Conservation (phyloP, 208 protist genomes). For the Trypanosoma scelopori region DNA sequence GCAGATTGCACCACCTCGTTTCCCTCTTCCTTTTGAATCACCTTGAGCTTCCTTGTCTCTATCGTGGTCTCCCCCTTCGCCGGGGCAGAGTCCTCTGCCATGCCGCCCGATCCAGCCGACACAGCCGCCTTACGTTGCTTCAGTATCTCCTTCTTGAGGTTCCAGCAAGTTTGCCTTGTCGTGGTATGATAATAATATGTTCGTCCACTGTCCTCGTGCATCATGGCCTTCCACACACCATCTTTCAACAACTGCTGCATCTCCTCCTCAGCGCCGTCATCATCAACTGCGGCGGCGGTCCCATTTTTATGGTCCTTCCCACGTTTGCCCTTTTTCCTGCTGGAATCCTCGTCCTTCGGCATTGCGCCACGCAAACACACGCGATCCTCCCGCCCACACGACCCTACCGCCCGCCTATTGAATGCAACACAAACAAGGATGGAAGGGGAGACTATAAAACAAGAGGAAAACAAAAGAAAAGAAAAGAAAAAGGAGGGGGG, state of each 20-base stretch:
- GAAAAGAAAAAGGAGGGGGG: too few relatives aligned
- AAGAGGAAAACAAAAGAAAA: too few relatives aligned
- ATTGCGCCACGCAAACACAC: not conserved
- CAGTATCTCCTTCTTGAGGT: slow-evolving; percentile 39
- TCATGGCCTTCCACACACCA: slow-evolving; percentile 37
- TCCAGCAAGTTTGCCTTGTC: slow-evolving; percentile 45
- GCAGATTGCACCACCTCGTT: not conserved
- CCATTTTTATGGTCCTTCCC: slow-evolving; percentile 1
- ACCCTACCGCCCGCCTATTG: too few relatives aligned
- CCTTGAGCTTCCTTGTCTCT: not conserved
- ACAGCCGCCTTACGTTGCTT: slow-evolving; percentile 9
- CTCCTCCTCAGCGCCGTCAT: slow-evolving; percentile 5
- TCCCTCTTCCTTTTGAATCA: not conserved
- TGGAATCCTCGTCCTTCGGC: not conserved
- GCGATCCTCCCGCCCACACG: too few relatives aligned
- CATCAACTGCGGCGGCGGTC: not conserved
- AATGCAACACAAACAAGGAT: too few relatives aligned
- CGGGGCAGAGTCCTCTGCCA: not conserved
- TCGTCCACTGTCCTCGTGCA: slow-evolving; percentile 30
- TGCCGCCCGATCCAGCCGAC: not conserved
- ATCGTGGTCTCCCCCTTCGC: not conserved
- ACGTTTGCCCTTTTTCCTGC: not conserved
- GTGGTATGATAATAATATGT: slow-evolving; percentile 48
- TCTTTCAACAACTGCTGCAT: slow-evolving; percentile 23
- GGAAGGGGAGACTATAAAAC: too few relatives aligned